Conservation (phyloP, 2,329 filamentous ascomycete species). For the Hypoxylon sp. region DNA sequence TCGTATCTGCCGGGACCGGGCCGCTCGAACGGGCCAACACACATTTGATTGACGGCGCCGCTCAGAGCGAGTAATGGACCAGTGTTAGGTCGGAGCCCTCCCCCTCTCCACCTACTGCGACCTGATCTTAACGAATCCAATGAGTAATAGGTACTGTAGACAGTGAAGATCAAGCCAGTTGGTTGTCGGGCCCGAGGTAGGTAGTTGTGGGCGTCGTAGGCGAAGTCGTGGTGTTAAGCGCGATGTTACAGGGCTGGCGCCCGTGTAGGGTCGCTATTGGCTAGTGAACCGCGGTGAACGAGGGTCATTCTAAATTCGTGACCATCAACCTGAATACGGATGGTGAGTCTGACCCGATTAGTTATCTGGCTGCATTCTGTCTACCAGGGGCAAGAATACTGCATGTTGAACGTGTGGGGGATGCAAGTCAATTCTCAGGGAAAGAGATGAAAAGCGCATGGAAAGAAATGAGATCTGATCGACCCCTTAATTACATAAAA, state of each 20-base stretch:
- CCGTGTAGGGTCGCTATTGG: slow-evolving; percentile 33
- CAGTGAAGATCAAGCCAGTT: slow-evolving; percentile 11
- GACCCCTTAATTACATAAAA: slow-evolving; percentile 29
- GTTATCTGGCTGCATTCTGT: slow-evolving; percentile 5
- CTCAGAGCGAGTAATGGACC: slow-evolving; percentile 22
- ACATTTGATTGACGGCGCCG: slow-evolving; percentile 31
- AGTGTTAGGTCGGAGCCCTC: slow-evolving; percentile 13
- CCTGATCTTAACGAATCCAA: slow-evolving; percentile 11
- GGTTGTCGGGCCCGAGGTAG: slow-evolving; percentile 36
- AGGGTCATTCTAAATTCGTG: slow-evolving; percentile 17
- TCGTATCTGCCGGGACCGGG: slow-evolving; percentile 42
- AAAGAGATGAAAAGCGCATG: slow-evolving; percentile 12
- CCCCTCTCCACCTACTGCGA: slow-evolving; percentile 7
- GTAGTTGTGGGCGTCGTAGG: slow-evolving; percentile 13
- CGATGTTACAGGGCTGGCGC: slow-evolving; percentile 26
- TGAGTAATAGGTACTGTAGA: not conserved
- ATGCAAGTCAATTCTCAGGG: slow-evolving; percentile 28
- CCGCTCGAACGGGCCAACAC: slow-evolving; percentile 44
- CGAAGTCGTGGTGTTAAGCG: slow-evolving; percentile 31
- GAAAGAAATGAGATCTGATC: slow-evolving; percentile 27
- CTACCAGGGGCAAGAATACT: slow-evolving; percentile 13
- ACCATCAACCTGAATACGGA: slow-evolving; percentile 9
- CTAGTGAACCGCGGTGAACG: slow-evolving; percentile 29
- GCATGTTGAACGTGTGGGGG: slow-evolving; percentile 30
- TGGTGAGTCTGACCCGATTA: slow-evolving; percentile 11